Conservation (phyloP, 768 basidiomycete species). For the Leccinum subgranulosum region DNA sequence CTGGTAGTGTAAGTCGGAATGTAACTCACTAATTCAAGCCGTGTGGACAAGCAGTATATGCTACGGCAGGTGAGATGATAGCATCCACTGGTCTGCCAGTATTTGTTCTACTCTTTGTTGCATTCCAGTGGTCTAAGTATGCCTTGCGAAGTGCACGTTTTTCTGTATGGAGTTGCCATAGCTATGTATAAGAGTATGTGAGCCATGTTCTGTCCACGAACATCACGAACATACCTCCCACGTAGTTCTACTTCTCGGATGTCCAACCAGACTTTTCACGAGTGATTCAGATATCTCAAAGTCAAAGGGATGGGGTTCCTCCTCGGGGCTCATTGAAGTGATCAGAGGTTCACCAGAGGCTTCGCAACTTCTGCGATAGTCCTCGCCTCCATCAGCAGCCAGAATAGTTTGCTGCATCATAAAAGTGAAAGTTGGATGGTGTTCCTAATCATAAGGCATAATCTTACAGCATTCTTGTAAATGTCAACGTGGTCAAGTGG, state of each 20-base stretch:
- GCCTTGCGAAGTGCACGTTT: slow-evolving; percentile 40
- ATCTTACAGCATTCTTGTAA: slow-evolving; percentile 23
- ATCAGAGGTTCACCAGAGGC: slow-evolving; percentile 44
- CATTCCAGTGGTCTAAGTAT: slow-evolving; percentile 49
- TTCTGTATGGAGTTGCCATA: slow-evolving; percentile 47
- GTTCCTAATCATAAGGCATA: background rate
- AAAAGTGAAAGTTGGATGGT: background rate
- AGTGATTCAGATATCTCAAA: slow-evolving; percentile 38
- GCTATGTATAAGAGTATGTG: slow-evolving; percentile 16
- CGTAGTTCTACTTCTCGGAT: slow-evolving; percentile 36
- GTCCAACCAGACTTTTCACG: slow-evolving; percentile 44
- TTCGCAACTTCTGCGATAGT: slow-evolving; percentile 34
- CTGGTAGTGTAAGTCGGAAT: slow-evolving; percentile 5
- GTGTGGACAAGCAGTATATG: slow-evolving; percentile 44
- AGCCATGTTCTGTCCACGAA: background rate
- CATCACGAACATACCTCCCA: slow-evolving; percentile 37
- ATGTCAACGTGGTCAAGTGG: slow-evolving; percentile 48
- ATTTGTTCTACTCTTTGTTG: slow-evolving; percentile 38
- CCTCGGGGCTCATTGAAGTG: slow-evolving; percentile 35
- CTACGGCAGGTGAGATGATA: slow-evolving; percentile 44
- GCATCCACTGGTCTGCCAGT: slow-evolving; percentile 53
- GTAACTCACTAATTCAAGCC: slow-evolving; percentile 38
- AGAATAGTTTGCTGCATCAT: slow-evolving; percentile 35
- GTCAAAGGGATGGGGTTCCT: slow-evolving; percentile 35
- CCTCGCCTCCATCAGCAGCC: slow-evolving; percentile 40